phyloP scores from a whole-genome alignment of 805 yeast genomes.

The Ogataea angusta region DNA sequence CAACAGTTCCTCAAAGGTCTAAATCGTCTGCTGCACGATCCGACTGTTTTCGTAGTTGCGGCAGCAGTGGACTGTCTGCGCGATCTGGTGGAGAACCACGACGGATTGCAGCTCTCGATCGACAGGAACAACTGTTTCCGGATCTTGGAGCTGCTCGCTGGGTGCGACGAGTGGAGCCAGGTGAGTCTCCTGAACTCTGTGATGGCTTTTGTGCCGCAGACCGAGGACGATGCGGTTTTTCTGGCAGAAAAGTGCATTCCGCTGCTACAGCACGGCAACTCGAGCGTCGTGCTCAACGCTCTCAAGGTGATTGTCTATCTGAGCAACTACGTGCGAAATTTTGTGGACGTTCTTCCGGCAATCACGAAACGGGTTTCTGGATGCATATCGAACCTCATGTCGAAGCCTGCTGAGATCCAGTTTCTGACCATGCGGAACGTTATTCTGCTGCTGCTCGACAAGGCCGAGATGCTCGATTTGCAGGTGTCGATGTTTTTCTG shows the following conservation, averaged over 20 bases:
- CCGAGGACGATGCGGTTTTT: constrained; percentile 58
- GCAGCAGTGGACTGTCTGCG: constrained; percentile 67
- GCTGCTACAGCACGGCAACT: constrained; percentile 72
- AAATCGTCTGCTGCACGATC: constrained; percentile 54
- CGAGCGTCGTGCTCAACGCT: constrained; percentile 77
- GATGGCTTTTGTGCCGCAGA: constrained; percentile 67
- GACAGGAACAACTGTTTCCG: constrained; percentile 46
- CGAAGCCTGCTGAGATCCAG: constrained; percentile 80
- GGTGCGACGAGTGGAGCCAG: constrained; percentile 72
- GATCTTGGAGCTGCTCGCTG: constrained; percentile 38
- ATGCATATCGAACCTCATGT: constrained; percentile 62
- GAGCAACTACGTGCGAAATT: constrained; percentile 62
- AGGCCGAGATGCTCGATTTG: constrained; percentile 54
- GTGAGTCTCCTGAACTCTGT: constrained; percentile 62
- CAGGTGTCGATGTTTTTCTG: constrained; percentile 83
- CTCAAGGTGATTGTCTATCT: constrained; percentile 69
- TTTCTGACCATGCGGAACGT: constrained; percentile 80
- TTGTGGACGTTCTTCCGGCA: constrained; percentile 53
- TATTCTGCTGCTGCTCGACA: constrained; percentile 65
- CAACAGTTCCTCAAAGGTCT: constrained; percentile 45
- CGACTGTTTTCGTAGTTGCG: constrained; percentile 59
- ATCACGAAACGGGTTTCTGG: constrained; percentile 60
- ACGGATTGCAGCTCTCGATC: constrained; percentile 48
- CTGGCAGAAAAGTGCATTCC: constrained; percentile 67
- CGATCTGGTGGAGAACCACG: constrained; percentile 58